Base-by-base conservation (phyloP, 1,284 basidiomycete species). In the Papiliotrema nemorosa region DNA sequence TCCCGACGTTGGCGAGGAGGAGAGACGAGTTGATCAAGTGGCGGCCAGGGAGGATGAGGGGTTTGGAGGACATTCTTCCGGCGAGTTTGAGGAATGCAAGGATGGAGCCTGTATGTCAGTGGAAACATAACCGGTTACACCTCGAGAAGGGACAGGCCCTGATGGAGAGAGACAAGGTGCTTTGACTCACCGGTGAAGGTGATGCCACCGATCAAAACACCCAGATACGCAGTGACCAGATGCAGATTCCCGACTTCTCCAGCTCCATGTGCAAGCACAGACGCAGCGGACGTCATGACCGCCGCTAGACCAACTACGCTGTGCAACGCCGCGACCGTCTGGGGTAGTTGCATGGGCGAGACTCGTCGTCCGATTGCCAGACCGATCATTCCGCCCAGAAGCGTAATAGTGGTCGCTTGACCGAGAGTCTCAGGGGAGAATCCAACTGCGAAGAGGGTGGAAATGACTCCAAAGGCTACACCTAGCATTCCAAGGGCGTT, bases 71-170 rank as follows among this genome's bases (percentile, higher is more conserved):
- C 81, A 90, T 86, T 54, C 80, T 81, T 6, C 85, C 88, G 1
- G 87, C 87, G 33, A 90, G 78, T 69, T 90, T 90, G 46, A 90
- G 73, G 79, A 89, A 90, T 1, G 88, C 88, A n/a, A 90, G 86
- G 47, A 90, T 82, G 4, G 87, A 89, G 21, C 88, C 88, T 22
- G 86, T 18, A 5, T 5, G 38, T 40, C 18, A 40, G 38, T 39
- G 37, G 12, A 39, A 20, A 16, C 10, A 34, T 10, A 34, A 34
- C n/a, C 31, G n/a, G 31, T 10, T 10, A 34, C 31, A 10, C 31
- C 31, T 10, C 31, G 31, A 9, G 10, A 31, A 7, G 21, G 25
- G 13, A 22, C 21, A 40, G 39, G 5, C 39, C 13, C 21, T 22
- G n/a, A 9, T 37, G 10, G 7, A 7, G 14, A 37, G 35, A 87